These are phyloP conservation scores for Lactarius vividus DNA, from an alignment of 768 basidiomycete species.

Conservation along the genomic window DNA sequence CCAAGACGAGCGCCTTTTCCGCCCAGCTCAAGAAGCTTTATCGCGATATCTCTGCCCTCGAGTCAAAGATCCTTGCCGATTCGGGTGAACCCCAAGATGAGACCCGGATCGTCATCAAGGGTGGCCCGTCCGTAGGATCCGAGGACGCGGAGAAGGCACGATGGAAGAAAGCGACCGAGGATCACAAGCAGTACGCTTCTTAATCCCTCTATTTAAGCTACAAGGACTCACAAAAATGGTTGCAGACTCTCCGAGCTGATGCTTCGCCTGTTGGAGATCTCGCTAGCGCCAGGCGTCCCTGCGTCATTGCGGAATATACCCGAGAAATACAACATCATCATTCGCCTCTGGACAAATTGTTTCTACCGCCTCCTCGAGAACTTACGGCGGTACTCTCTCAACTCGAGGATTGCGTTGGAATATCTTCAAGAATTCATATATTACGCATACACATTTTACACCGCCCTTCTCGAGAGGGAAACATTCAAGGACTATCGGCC, in stretches of 20 bases:
- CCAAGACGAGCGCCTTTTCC: slow-evolving; percentile 64
- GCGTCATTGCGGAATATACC: slow-evolving; percentile 87
- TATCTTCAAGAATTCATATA: slow-evolving; percentile 94
- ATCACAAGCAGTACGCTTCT: slow-evolving; percentile 80
- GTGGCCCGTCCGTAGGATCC: slow-evolving; percentile 35
- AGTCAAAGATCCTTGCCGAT: slow-evolving; percentile 66
- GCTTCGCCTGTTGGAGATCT: slow-evolving; percentile 82
- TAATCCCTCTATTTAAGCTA: slow-evolving; percentile 13
- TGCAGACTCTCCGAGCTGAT: slow-evolving; percentile 87
- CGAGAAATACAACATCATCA: slow-evolving; percentile 92
- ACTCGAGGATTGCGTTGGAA: slow-evolving; percentile 71
- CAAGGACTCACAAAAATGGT: slow-evolving; percentile 10
- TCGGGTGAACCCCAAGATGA: slow-evolving; percentile 55
- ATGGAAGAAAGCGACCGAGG: slow-evolving; percentile 65
- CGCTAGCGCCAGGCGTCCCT: slow-evolving; percentile 83
- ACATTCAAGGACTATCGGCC: slow-evolving; percentile 65
- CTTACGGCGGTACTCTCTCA: slow-evolving; percentile 79
- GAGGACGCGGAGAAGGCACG: slow-evolving; percentile 72
- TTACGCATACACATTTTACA: slow-evolving; percentile 93
- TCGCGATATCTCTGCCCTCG: slow-evolving; percentile 75
- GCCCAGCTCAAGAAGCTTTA: slow-evolving; percentile 79
- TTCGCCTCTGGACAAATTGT: slow-evolving; percentile 86
- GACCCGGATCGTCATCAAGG: slow-evolving; percentile 38
- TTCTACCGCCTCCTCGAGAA: slow-evolving; percentile 91
- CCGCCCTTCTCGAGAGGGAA: slow-evolving; percentile 81